Evolutionary conservation across 1,284 basidiomycete species (phyloP).

Genomic region (Cryptococcus hybrid): DNA sequence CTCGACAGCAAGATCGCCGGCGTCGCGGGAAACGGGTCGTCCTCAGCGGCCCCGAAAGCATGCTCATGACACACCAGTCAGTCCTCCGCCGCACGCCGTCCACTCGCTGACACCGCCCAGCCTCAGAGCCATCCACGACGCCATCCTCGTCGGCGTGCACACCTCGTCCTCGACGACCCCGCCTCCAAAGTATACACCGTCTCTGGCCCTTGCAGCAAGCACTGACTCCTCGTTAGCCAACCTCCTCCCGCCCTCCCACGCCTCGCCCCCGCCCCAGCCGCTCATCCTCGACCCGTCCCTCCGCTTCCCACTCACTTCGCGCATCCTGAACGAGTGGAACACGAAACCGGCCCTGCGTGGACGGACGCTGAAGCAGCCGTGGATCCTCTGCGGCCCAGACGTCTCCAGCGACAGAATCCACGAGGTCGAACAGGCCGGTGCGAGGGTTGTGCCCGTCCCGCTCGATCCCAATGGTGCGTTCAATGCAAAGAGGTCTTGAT

Average conservation of each 20-base stretch:
- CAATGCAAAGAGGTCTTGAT: too few species aligned
- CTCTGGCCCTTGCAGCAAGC: not conserved
- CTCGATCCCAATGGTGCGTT: constrained; percentile 52
- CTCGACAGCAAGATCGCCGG: constrained; percentile 92
- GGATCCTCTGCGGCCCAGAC: constrained; percentile 60
- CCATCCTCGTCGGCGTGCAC: constrained; percentile 85
- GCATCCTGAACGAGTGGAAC: constrained; percentile 58
- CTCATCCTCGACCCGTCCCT: constrained; percentile 78
- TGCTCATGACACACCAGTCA: constrained; percentile 92
- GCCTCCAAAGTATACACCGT: constrained; percentile 73
- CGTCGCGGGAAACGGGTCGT: constrained; percentile 65
- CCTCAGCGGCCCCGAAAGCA: constrained; percentile 81
- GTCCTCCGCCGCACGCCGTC: constrained; percentile 13
- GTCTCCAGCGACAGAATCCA: constrained; percentile 22
- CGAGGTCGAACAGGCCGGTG: constrained; percentile 46
- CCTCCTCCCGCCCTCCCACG: constrained; percentile 27
- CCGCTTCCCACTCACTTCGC: constrained; percentile 65
- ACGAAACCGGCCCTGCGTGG: constrained; percentile 6
- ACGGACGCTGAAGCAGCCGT: constrained; percentile 66
- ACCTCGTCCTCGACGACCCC: constrained; percentile 90
- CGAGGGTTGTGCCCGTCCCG: constrained; percentile 41
- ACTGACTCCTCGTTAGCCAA: constrained; percentile 22
- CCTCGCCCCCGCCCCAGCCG: constrained; percentile 66
- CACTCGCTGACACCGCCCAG: constrained; percentile 29
- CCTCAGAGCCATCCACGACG: constrained; percentile 87